Base-by-base conservation (phyloP, 2,329 filamentous ascomycete genomes). In the Colletotrichum melonis region DNA sequence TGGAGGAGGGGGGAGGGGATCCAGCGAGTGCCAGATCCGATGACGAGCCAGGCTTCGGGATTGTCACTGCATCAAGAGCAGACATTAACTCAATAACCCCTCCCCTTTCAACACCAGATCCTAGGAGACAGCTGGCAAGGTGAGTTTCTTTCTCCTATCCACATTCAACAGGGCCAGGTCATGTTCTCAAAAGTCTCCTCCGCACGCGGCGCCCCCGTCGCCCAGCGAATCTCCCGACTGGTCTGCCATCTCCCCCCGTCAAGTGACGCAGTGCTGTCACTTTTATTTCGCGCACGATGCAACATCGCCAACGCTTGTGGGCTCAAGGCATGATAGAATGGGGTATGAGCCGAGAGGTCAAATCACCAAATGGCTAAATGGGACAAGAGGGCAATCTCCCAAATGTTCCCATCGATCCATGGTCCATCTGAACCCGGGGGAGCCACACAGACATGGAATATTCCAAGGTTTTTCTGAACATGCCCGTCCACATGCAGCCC, bases 201-300 rank as follows among this genome's bases (percentile, higher is more conserved):
- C 60, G 55, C 69, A 69, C 42, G 65, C 69, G 38, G 46, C 4
- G 35, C 52, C 64, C 58, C 52, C 52, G 32, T 72, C n/a, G 42
- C 38, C 30, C 32, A 26, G 28, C 30, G 26, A 73, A 65, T 59
- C 55, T 30, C 30, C 70, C 70, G 67, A 70, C 70, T 66, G 70
- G 70, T 52, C 32, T 35, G 32, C 2, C 32, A 12, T 35, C 32
- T 35, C 60, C 46, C 14, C 63, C 32, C 24, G 19, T 42, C 52
- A 32, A 12, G 42, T 49, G 19, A 49, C 42, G 19, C 42, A 24
- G 28, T 28, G 2, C 12, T 28, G 14, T 38, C 62, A 38, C 19
- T 22, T 26, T 64, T 24, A 28, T 22, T 64, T 55, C 28, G 26
- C 42, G 42, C 42, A 49, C 49, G 12, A 65, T 46, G 63, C 32